Evolutionary conservation across 1,139 yeast species (phyloP), one percentile per base, ranked within the genome.

Genomic region (Candida tropicalis): DNA sequence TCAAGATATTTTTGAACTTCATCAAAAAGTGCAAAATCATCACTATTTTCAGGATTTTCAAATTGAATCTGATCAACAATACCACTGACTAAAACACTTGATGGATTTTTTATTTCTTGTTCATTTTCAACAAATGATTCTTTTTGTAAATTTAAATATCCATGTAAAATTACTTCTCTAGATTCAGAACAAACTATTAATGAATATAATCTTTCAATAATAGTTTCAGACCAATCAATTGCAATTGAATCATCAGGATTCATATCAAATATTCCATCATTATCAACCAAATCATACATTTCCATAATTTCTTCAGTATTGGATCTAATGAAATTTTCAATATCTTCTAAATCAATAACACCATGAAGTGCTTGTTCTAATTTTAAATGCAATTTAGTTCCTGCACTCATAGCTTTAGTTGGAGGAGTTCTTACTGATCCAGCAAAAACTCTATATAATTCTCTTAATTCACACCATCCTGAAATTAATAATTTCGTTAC

Each of bases 121-220:
- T 38, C 28, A 11, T 45, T 47, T 1, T 56, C 51, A 1, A 65
- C 49, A 25, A 75, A 56, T 5, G 50, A 45, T 2, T 62, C 60
- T 1, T 53, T 46, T 0, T 56, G 46, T 1, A 68, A 48, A 51
- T 76, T 65, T 15, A 81, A 50, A 49, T 73, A 78, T 2, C 79
- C 78, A 57, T 82, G 85, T 5, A 81, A 73, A 41, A 80, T 59
- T 4, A 84, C 57, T 55, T 85, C 91, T 48, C 90, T 65, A 1
- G 86, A 81, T 45, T 75, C 75, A 0, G 86, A 81, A 8, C 59
- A 60, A 4, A 62, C 52, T 12, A 79, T 58, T 17, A 82, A 57
- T 12, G 63, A 60, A 16, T 66, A 55, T 23, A 81, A 47, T 33
- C 75, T 60, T 16, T 49, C 49, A 2, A 71, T 59, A 1, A 66